Percentiles rank a stretch among this genome's conserved stretches.
phyloP scores from a whole-genome alignment of 768 basidiomycete genomes.

The Tephrocybe sp. region DNA sequence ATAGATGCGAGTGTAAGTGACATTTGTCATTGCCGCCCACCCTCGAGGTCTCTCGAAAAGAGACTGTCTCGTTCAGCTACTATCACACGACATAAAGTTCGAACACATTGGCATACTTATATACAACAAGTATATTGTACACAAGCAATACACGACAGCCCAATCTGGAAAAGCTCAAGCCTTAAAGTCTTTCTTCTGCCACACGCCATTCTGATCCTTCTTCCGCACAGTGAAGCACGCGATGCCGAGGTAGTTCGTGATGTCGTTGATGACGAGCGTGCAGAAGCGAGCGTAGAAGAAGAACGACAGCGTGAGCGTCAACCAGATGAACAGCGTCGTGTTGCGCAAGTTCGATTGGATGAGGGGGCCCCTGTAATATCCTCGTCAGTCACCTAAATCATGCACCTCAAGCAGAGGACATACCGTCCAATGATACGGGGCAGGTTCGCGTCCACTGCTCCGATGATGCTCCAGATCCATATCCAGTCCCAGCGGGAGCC shows the following conservation, averaged over 20 bases:
- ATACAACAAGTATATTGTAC: too few species aligned
- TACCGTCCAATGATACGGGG: constrained; percentile 67
- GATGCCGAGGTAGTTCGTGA: constrained; percentile 90
- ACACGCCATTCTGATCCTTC: constrained; percentile 69
- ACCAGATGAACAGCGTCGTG: constrained; percentile 64
- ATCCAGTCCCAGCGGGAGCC: constrained; percentile 86
- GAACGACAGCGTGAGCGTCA: constrained; percentile 48
- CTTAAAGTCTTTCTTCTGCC: constrained; percentile 35
- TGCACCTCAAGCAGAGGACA: constrained; percentile 23
- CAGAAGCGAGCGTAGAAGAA: constrained; percentile 77
- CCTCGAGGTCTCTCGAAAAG: too few species aligned
- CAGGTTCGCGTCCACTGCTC: constrained; percentile 82
- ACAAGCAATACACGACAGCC: too few species aligned
- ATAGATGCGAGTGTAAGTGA: too few species aligned
- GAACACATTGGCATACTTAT: too few species aligned
- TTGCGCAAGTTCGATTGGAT: constrained; percentile 67
- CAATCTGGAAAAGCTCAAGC: neutral
- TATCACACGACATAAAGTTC: too few species aligned
- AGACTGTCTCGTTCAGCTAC: too few species aligned
- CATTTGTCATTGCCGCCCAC: too few species aligned
- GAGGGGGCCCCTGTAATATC: constrained; percentile 53
- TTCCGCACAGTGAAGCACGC: constrained; percentile 93
- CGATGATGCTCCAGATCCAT: constrained; percentile 80
- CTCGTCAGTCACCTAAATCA: neutral
- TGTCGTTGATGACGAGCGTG: constrained; percentile 76